A percentile compares a stretch with the other conserved stretches of the same genome.
phyloP scores from a whole-genome alignment of 2,329 filamentous ascomycete species.

The Paecilomyces dactylethromorphus region DNA sequence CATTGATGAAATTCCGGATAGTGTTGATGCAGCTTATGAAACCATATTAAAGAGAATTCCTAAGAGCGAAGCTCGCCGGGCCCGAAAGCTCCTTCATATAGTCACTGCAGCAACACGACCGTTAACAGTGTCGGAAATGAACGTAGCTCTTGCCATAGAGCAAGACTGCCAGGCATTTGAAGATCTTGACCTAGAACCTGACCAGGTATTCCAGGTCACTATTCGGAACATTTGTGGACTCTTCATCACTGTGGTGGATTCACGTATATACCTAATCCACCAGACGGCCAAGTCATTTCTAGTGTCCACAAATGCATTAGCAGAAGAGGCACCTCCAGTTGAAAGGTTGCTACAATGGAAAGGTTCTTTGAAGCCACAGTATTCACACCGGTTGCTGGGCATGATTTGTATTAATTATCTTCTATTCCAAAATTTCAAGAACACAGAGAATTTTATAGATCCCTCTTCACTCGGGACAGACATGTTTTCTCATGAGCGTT shows the following conservation, averaged over 20 bases:
- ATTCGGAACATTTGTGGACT: slow-evolving; percentile 29
- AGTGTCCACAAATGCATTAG: slow-evolving; percentile 5
- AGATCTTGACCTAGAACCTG: slow-evolving; percentile 8
- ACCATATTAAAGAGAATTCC: slow-evolving; percentile 25
- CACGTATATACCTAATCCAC: slow-evolving; percentile 31
- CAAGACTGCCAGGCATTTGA: slow-evolving; percentile 4
- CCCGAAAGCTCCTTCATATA: slow-evolving; percentile 28
- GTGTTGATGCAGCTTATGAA: slow-evolving; percentile 24
- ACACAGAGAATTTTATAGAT: background rate
- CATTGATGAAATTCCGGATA: slow-evolving; percentile 14
- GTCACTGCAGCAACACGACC: slow-evolving; percentile 27
- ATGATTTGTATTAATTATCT: background rate
- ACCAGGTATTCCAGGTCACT: slow-evolving; percentile 5
- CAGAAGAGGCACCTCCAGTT: background rate
- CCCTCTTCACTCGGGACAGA: background rate
- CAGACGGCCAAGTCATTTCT: slow-evolving; percentile 37
- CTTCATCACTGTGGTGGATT: slow-evolving; percentile 28
- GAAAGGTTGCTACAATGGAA: background rate
- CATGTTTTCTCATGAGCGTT: background rate
- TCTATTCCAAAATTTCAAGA: background rate
- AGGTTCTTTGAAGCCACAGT: background rate
- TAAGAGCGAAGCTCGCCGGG: slow-evolving; percentile 10
- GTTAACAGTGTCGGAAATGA: slow-evolving; percentile 27
- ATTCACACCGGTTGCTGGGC: background rate
- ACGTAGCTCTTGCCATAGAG: slow-evolving; percentile 12